Conservation (phyloP, 2,329 filamentous ascomycete genomes). For the Diaporthe sp. region DNA sequence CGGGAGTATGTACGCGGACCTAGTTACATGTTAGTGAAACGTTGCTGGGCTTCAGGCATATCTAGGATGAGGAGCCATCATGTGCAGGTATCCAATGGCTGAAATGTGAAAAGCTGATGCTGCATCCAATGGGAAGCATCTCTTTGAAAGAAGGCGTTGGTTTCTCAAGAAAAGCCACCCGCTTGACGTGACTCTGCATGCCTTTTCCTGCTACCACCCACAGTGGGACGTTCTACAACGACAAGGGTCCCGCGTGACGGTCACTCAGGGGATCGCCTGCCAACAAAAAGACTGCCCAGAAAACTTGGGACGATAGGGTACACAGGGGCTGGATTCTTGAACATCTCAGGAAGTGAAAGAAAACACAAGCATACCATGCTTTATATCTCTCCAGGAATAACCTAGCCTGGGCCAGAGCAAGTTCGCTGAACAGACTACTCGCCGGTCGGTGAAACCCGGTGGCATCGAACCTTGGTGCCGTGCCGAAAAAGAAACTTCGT, state of each 20-base stretch:
- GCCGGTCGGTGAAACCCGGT: slow-evolving; percentile 35
- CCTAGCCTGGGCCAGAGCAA: slow-evolving; percentile 42
- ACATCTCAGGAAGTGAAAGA: neutral
- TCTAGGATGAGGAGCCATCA: neutral
- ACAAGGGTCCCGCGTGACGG: neutral
- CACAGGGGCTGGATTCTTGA: neutral
- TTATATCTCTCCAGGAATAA: slow-evolving; percentile 45
- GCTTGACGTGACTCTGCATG: neutral
- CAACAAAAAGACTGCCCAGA: neutral
- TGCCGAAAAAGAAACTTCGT: slow-evolving; percentile 51
- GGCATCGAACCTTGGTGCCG: slow-evolving; percentile 44
- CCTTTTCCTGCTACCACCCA: neutral
- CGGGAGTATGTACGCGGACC: slow-evolving; percentile 41
- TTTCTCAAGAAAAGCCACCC: neutral
- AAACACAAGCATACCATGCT: slow-evolving; percentile 11
- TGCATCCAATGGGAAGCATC: neutral
- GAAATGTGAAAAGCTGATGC: neutral
- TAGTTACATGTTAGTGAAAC: neutral
- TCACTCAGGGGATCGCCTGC: neutral
- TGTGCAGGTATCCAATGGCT: too few species aligned
- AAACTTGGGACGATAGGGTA: too few species aligned
- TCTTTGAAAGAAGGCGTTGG: neutral
- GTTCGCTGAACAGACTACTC: slow-evolving; percentile 17
- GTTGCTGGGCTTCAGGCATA: neutral
- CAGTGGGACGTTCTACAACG: neutral